Evolutionary conservation across 768 basidiomycete genomes (phyloP).

Genomic region (Suillus sp.): DNA sequence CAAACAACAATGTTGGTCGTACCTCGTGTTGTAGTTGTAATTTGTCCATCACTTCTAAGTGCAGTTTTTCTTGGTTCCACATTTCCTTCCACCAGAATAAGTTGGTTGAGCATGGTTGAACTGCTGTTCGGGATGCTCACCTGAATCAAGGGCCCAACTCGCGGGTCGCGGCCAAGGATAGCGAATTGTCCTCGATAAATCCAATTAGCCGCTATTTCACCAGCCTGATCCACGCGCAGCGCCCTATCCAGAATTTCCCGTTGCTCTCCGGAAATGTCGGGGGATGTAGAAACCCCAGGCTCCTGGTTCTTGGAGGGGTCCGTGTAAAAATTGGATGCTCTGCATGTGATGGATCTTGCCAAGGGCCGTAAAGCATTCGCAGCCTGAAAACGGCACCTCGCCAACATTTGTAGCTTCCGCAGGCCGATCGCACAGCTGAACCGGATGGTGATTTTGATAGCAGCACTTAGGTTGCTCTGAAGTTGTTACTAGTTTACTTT

Average conservation of each 20-base stretch:
- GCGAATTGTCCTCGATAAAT: constrained; percentile 90
- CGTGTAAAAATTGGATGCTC: constrained; percentile 53
- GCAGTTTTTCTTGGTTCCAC: constrained; percentile 97
- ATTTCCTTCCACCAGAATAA: constrained; percentile 67
- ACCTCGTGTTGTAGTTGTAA: constrained; percentile 81
- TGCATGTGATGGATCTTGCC: constrained; percentile 12
- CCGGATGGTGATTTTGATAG: not conserved
- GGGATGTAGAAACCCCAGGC: constrained; percentile 55
- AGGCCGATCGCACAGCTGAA: not conserved
- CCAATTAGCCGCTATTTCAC: constrained; percentile 94
- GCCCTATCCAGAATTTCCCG: constrained; percentile 59
- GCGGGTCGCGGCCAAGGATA: constrained; percentile 62
- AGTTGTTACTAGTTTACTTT: not conserved
- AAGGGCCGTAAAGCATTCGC: constrained; percentile 2
- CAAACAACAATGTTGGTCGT: constrained; percentile 81
- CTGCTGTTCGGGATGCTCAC: constrained; percentile 40
- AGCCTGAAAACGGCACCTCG: not conserved
- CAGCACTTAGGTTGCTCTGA: not conserved
- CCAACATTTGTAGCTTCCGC: not conserved
- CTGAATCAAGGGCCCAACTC: constrained; percentile 69
- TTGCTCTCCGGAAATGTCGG: constrained; percentile 54
- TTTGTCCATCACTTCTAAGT: constrained; percentile 83
- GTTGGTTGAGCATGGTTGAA: constrained; percentile 8
- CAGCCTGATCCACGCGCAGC: constrained; percentile 92
- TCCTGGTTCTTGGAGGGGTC: constrained; percentile 38